Conservation (phyloP, 345 rosid genomes). For the Kernera saxatilis region DNA sequence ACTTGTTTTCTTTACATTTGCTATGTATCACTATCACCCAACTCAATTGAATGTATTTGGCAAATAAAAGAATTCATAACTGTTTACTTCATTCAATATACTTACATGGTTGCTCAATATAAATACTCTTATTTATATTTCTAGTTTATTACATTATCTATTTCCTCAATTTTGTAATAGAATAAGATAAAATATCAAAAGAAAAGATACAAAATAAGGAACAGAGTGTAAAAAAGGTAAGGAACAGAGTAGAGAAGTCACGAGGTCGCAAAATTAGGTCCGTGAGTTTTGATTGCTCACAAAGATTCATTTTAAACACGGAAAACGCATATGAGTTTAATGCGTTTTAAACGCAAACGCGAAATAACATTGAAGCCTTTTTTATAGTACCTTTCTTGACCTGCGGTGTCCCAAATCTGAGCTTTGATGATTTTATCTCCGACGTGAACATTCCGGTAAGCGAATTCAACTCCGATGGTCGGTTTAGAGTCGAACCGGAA, state of each 20-base stretch:
- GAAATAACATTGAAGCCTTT: background rate
- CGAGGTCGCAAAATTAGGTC: constrained; percentile 11
- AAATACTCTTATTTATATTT: background rate
- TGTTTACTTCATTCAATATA: no score
- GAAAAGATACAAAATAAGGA: constrained; percentile 14
- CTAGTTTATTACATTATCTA: background rate
- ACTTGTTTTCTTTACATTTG: no score
- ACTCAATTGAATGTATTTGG: no score
- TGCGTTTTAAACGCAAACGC: constrained; percentile 10
- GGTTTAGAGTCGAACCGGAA: constrained; percentile 89
- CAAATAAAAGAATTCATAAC: no score
- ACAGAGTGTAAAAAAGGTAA: constrained; percentile 14
- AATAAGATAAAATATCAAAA: background rate
- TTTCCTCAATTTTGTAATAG: background rate
- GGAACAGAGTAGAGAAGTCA: constrained; percentile 10
- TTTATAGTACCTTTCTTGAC: constrained; percentile 76
- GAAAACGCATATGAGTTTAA: background rate
- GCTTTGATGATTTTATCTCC: constrained; percentile 79
- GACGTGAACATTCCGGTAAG: constrained; percentile 65
- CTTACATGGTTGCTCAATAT: background rate
- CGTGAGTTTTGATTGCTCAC: background rate
- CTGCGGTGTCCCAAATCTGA: constrained; percentile 97
- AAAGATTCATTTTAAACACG: background rate
- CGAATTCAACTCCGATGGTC: constrained; percentile 88
- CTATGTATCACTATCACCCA: no score